Percentiles rank a stretch among this genome's conserved stretches.
These are phyloP conservation scores for Oropetium thomaeum DNA, from an alignment of 176 grass and related monocot genomes.

Conservation along the genomic window DNA sequence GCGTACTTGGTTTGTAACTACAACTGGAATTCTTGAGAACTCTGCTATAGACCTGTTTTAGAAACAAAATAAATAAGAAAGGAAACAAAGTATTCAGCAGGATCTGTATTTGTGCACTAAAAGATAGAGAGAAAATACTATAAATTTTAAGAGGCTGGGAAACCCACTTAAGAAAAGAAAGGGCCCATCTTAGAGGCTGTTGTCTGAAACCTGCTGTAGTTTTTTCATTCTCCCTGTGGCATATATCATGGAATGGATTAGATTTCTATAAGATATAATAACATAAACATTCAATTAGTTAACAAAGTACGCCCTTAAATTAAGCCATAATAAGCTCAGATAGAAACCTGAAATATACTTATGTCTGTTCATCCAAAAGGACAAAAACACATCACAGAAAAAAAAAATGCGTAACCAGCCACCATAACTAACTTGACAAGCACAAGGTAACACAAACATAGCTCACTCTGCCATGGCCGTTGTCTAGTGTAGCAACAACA, in stretches of 20 bases:
- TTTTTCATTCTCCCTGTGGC: constrained; percentile 66
- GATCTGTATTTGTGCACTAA: neutral
- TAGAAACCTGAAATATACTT: neutral
- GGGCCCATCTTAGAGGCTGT: constrained; percentile 66
- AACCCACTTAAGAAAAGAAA: constrained; percentile 97
- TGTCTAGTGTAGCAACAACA: neutral
- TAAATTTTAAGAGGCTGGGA: neutral
- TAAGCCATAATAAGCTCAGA: neutral
- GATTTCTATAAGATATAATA: neutral
- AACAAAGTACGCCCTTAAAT: neutral
- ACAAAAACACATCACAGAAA: constrained; percentile 1
- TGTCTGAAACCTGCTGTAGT: constrained; percentile 40
- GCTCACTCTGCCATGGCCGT: neutral
- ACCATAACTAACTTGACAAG: neutral
- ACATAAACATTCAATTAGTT: neutral
- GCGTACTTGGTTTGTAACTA: constrained; percentile 96
- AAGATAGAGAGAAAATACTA: constrained; percentile 8
- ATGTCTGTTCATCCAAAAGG: neutral
- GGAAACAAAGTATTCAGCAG: constrained; percentile 26
- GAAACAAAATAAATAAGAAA: constrained; percentile 9
- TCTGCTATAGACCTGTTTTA: constrained; percentile 71
- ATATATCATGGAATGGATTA: constrained; percentile 22
- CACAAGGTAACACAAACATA: neutral
- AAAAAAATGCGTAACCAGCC: neutral
- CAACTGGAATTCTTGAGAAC: constrained; percentile 79